Percentiles rank a stretch among this genome's conserved stretches.
phyloP scores from a whole-genome alignment of 2,329 filamentous ascomycete genomes.

The Colletotrichum trifolii region DNA sequence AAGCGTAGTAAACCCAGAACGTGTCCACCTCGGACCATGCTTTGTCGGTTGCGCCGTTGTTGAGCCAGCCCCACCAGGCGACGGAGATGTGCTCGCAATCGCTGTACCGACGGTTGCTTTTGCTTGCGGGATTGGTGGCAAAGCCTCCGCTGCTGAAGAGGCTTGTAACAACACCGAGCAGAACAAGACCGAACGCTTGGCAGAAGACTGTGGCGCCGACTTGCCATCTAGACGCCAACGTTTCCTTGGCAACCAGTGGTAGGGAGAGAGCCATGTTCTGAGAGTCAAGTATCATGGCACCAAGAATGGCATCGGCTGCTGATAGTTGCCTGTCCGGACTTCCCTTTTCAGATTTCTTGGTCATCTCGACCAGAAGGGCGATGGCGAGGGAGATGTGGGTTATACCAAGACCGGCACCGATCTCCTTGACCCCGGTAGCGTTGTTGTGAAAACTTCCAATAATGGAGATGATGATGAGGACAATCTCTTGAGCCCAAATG shows the following conservation, averaged over 20 bases:
- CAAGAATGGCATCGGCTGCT: not conserved
- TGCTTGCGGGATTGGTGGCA: not conserved
- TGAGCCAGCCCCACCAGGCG: slow-evolving; percentile 10
- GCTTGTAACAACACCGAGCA: not conserved
- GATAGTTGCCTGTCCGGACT: not conserved
- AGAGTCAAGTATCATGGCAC: slow-evolving; percentile 21
- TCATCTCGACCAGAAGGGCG: not conserved
- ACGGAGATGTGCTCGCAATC: not conserved
- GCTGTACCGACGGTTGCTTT: not conserved
- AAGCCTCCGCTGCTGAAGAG: not conserved
- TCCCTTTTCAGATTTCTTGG: not conserved
- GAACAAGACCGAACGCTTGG: slow-evolving; percentile 1
- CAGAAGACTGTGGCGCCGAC: not conserved
- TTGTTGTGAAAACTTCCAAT: slow-evolving; percentile 10
- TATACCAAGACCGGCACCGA: not conserved
- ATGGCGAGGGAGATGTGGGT: slow-evolving; percentile 15
- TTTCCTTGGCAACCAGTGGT: slow-evolving; percentile 7
- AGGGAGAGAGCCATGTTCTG: slow-evolving; percentile 7
- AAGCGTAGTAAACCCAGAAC: slow-evolving; percentile 11
- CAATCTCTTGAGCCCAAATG: slow-evolving; percentile 8
- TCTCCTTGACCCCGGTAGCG: slow-evolving; percentile 10
- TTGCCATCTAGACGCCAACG: slow-evolving; percentile 3
- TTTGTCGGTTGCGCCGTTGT: not conserved
- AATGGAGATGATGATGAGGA: slow-evolving; percentile 1
- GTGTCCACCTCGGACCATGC: not conserved